phyloP scores from a whole-genome alignment of 768 basidiomycete genomes.

The Suillus weaverae region DNA sequence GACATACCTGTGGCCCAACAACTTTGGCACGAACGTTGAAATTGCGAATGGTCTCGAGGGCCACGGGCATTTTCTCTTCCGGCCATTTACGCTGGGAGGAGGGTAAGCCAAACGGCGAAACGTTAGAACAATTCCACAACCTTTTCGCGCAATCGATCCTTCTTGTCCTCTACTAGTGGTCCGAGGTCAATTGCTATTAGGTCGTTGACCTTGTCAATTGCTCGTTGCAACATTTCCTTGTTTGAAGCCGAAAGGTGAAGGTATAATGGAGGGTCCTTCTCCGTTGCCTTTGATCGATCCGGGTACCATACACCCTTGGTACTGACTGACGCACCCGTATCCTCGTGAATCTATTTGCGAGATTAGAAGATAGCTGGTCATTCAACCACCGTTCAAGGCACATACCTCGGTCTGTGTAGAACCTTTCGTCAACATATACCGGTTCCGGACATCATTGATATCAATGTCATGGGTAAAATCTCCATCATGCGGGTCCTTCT shows the following conservation, averaged over 20 bases:
- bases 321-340: slow-evolving; percentile 89
- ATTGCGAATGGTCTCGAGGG: slow-evolving; percentile 87
- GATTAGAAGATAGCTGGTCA: slow-evolving; percentile 9
- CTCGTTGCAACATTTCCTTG: slow-evolving; percentile 62
- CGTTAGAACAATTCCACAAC: slow-evolving; percentile 33
- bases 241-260: slow-evolving; percentile 85
- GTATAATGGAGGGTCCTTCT: slow-evolving; percentile 91
- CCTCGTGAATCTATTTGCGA: slow-evolving; percentile 71
- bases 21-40: slow-evolving; percentile 98
- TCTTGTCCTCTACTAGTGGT: slow-evolving; percentile 78
- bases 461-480: slow-evolving; percentile 91
- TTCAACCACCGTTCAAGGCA: slow-evolving; percentile 10
- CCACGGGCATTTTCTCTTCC: slow-evolving; percentile 91
- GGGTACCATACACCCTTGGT: slow-evolving; percentile 98
- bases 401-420: slow-evolving; percentile 88
- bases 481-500: slow-evolving; percentile 69
- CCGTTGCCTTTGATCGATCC: slow-evolving; percentile 85
- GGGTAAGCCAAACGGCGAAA: slow-evolving; percentile 12
- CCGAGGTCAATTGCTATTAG: slow-evolving; percentile 74
- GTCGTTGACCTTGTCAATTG: slow-evolving; percentile 72
- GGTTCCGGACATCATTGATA: slow-evolving; percentile 94
- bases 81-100: slow-evolving; percentile 87
- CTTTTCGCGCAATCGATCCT: slow-evolving; percentile 64
- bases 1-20: slow-evolving; percentile 84
- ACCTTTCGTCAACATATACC: slow-evolving; percentile 92